Evolutionary conservation across 352 stramenopile genomes (phyloP).

Genomic region (Phytopythium ostracodes): DNA sequence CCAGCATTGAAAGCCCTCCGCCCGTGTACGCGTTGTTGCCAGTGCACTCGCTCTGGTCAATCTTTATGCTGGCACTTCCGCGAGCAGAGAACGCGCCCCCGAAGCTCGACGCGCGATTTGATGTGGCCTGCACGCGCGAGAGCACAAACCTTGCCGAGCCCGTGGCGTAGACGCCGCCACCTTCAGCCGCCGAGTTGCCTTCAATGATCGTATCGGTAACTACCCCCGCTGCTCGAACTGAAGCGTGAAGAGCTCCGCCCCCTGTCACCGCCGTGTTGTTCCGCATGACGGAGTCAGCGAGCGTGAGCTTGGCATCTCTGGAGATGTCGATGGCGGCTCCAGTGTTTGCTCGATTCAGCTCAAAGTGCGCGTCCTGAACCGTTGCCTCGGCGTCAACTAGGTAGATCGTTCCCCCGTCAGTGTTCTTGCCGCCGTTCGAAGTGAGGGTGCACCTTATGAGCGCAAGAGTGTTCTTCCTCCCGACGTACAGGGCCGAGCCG

Average conservation of each 20-base stretch:
- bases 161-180: slow-evolving; percentile 40
- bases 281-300: slow-evolving; percentile 19
- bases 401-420: slow-evolving; percentile 43
- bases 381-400: slow-evolving; percentile 32
- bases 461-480: slow-evolving; percentile 39
- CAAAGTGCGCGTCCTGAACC: slow-evolving; percentile 29
- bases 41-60: slow-evolving; percentile 14
- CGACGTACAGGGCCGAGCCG: slow-evolving; percentile 47
- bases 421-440: slow-evolving; percentile 30
- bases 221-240: slow-evolving; percentile 31
- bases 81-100: slow-evolving; percentile 35
- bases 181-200: slow-evolving; percentile 37
- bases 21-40: slow-evolving; percentile 46
- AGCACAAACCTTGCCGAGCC: slow-evolving; percentile 31
- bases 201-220: slow-evolving; percentile 27
- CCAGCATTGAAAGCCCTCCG: slow-evolving; percentile 34
- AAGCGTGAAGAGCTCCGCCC: slow-evolving; percentile 47
- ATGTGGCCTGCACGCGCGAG: background rate
- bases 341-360: slow-evolving; percentile 33
- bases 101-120: slow-evolving; percentile 38
- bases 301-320: slow-evolving; percentile 25
- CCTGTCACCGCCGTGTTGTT: slow-evolving; percentile 33
- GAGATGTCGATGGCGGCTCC: slow-evolving; percentile 50
- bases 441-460: slow-evolving; percentile 19
- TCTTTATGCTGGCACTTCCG: slow-evolving; percentile 19